Evolutionary conservation across 805 yeast genomes (phyloP), one percentile per base, ranked within the genome.

Genomic region (Spathaspora boniae): DNA sequence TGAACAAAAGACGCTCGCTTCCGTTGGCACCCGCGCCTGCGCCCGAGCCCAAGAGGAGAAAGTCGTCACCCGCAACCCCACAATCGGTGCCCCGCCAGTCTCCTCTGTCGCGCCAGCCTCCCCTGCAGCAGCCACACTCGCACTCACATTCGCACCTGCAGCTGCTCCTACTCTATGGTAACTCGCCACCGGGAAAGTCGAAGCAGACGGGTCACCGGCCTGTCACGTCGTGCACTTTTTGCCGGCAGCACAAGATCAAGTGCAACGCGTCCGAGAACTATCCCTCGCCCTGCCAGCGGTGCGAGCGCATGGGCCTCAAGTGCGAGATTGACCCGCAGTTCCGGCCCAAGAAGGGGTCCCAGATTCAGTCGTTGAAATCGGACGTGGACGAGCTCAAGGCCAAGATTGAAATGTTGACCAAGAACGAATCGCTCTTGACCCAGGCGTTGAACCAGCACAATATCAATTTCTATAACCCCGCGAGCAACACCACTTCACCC

Each of bases 291-390:
- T 89, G 97, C 56, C 74, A 82, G 12, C 61, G 96, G 41, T 89
- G 97, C 61, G 81, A 78, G 35, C 71, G 83, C 51, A 82, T 85
- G 85, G 81, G 78, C 2, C 65, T 87, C 25, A 73, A 71, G 38
- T 89, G 97, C 64, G 91, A 84, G 48, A 85, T 89, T 16, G 96
- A 89, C 58, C 96, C 96, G 2, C 82, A 82, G 48, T 89, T 87
- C 58, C 74, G 88, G 51, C 96, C 97, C 4, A 82, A 86, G 48
- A 88, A 87, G 58, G 96, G 96, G 1, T 82, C 91, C 2, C 96
- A 88, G 56, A 80, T 88, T 18, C 95, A 87, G 48, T 72, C 82
- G 36, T 64, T 89, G 48, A 74, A 88, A 46, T 85, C 84, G 47
- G 97, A 89, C 47, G 88, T 87, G 5, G 89, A 84, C 51, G 91